These are phyloP conservation scores for Mycena rosella DNA, from an alignment of 768 basidiomycete genomes.

Conservation along the genomic window DNA sequence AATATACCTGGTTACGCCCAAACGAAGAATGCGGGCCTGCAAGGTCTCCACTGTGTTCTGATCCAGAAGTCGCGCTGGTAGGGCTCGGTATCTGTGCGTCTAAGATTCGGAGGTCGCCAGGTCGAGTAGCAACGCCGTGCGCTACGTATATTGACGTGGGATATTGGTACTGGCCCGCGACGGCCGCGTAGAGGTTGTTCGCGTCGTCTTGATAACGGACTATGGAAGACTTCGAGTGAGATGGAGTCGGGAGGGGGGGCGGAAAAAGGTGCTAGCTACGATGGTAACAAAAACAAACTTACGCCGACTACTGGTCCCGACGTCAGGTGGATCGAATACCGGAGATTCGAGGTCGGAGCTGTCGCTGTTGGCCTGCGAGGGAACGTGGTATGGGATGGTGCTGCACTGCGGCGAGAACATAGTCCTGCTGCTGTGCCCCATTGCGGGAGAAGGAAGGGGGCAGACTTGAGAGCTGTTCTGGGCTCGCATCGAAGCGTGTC, in stretches of 20 bases:
- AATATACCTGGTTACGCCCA: slow-evolving; percentile 36
- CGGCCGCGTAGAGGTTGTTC: slow-evolving; percentile 32
- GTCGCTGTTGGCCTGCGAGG: slow-evolving; percentile 77
- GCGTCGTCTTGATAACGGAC: slow-evolving; percentile 72
- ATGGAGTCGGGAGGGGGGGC: slow-evolving; percentile 47
- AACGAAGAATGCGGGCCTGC: slow-evolving; percentile 20
- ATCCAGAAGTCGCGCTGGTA: slow-evolving; percentile 36
- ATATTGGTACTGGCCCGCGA: slow-evolving; percentile 29
- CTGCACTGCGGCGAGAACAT: slow-evolving; percentile 3
- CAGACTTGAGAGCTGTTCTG: neutral
- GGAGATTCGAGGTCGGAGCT: slow-evolving; percentile 83
- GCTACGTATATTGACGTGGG: slow-evolving; percentile 39
- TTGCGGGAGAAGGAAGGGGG: slow-evolving; percentile 25
- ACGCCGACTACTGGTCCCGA: slow-evolving; percentile 63
- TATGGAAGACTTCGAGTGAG: slow-evolving; percentile 50
- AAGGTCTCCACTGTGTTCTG: slow-evolving; percentile 22
- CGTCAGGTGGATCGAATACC: slow-evolving; percentile 64
- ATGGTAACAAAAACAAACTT: slow-evolving; percentile 63
- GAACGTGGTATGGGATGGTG: slow-evolving; percentile 2
- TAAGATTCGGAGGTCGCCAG: slow-evolving; percentile 13
- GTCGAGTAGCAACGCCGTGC: slow-evolving; percentile 31
- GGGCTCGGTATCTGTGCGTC: slow-evolving; percentile 32
- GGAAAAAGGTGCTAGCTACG: slow-evolving; percentile 54
- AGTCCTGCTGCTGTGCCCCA: slow-evolving; percentile 24
- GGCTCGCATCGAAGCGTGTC: slow-evolving; percentile 22